phyloP scores from a whole-genome alignment of 768 basidiomycete genomes.

The Floccularia luteovirens region DNA sequence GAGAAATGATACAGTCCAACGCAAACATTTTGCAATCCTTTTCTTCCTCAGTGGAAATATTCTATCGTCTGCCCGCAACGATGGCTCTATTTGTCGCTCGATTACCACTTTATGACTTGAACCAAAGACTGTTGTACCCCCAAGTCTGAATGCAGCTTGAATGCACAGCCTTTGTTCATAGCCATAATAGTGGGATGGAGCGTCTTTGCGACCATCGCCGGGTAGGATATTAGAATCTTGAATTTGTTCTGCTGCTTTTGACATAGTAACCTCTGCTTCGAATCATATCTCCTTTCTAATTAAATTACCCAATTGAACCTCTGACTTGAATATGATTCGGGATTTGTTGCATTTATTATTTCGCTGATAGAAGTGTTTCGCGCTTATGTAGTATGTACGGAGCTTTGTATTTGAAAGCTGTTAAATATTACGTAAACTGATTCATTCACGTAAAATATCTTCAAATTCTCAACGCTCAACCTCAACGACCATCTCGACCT shows the following conservation, averaged over 20 bases:
- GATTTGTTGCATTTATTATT: background rate
- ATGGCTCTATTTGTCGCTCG: constrained; percentile 19
- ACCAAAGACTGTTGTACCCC: constrained; percentile 23
- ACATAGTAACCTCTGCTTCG: background rate
- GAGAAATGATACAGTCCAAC: background rate
- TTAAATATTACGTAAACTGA: constrained; percentile 6
- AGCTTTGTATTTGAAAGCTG: constrained; percentile 1
- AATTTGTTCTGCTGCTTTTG: background rate
- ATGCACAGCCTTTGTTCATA: constrained; percentile 44
- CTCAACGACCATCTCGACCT: background rate
- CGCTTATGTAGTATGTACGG: background rate
- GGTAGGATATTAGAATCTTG: constrained; percentile 3
- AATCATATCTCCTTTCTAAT: constrained; percentile 5
- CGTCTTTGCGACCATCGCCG: constrained; percentile 18
- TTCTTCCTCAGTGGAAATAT: background rate
- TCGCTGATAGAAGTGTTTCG: background rate
- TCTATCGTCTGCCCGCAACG: background rate
- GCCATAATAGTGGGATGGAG: constrained; percentile 44
- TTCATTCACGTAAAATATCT: constrained; percentile 1
- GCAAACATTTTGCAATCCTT: background rate
- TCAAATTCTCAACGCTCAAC: constrained; percentile 2
- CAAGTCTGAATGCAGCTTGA: constrained; percentile 25
- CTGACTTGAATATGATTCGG: background rate
- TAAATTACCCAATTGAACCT: background rate
- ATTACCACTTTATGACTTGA: constrained; percentile 20